Conservation (phyloP, 1,284 basidiomycete species). For the Apiotrichum mycotoxinovorans region DNA sequence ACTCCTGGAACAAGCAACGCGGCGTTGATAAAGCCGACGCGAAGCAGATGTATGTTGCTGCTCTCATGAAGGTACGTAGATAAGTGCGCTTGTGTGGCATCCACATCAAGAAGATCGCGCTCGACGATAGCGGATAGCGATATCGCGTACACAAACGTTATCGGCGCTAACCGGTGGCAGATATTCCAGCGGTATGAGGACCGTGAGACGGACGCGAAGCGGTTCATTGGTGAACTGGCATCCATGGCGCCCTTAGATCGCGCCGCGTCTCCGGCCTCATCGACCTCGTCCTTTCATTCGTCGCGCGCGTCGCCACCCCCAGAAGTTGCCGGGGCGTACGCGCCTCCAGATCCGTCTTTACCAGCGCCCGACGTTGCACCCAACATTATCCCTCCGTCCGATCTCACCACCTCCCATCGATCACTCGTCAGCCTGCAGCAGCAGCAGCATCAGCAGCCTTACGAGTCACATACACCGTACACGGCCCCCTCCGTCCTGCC, state of each 20-base stretch:
- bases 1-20: constrained; percentile 89
- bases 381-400: constrained; percentile 40
- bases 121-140: too few relatives aligned
- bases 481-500: not conserved
- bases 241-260: constrained; percentile 60
- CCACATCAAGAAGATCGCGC: too few relatives aligned
- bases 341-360: constrained; percentile 40
- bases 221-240: constrained; percentile 77
- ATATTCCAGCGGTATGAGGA: constrained; percentile 20
- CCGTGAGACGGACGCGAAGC: constrained; percentile 78
- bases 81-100: not conserved
- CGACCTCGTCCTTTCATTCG: constrained; percentile 42
- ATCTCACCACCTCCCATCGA: constrained; percentile 36
- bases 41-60: constrained; percentile 85
- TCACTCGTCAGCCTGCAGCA: constrained; percentile 35
- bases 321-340: constrained; percentile 8
- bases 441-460: not conserved
- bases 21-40: constrained; percentile 75
- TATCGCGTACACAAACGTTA: too few relatives aligned
- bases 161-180: not conserved
- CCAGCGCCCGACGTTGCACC: constrained; percentile 45
- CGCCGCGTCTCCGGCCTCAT: constrained; percentile 37
- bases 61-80: constrained; percentile 67
- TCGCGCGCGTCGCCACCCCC: constrained; percentile 38
- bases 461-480: not conserved